Conservation (phyloP, 1,284 basidiomycete species). For the Salmacisia buchloeana region DNA sequence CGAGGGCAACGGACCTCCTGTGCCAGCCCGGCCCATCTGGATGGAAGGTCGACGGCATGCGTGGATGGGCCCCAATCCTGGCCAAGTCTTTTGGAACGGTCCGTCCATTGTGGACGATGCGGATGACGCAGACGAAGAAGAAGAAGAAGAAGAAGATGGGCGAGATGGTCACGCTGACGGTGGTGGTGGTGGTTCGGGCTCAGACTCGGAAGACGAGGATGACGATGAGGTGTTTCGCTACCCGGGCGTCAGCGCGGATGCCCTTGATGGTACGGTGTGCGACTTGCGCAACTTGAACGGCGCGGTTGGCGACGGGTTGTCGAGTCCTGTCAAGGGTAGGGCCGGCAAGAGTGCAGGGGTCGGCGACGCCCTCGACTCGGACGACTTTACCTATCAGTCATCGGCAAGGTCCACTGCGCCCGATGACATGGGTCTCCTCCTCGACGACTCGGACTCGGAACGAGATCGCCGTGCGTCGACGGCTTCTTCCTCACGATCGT, state of each 20-base stretch:
- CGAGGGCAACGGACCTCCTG: not conserved
- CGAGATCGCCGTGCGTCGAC: not conserved
- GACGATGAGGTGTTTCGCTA: not conserved
- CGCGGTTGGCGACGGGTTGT: not conserved
- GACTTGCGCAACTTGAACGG: not conserved
- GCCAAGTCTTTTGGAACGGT: constrained; percentile 1
- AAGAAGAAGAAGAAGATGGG: not conserved
- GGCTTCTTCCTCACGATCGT: not conserved
- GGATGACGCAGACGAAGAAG: not conserved
- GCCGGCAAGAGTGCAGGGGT: not conserved
- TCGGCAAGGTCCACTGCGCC: too few species aligned
- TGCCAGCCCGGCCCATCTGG: constrained; percentile 1
- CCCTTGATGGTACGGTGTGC: not conserved
- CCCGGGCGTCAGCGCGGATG: not conserved
- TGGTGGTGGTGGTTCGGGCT: not conserved
- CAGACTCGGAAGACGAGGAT: not conserved
- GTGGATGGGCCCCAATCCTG: not conserved
- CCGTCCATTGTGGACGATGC: not conserved
- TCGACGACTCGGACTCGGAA: too few species aligned
- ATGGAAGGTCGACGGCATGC: constrained; percentile 4
- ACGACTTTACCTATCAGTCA: too few species aligned
- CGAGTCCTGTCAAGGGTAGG: not conserved
- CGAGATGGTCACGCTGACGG: too few species aligned
- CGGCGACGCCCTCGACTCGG: too few species aligned
- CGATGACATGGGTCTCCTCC: too few species aligned